Base-by-base conservation (phyloP, 179 eudicot species). In the Silene coronaria region DNA sequence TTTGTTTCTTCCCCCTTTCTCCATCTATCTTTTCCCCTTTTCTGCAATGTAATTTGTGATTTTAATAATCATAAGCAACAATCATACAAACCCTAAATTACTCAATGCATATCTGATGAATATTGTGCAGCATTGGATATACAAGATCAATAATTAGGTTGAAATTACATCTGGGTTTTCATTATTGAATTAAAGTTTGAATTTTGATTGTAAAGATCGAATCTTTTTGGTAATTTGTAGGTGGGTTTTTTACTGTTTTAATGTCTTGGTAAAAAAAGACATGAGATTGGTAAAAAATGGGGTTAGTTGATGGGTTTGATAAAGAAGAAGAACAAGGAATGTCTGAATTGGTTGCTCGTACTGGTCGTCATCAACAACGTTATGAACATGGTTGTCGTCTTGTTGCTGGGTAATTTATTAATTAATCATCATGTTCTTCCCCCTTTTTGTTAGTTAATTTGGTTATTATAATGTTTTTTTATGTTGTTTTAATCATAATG, bases 281-380 rank as follows among this genome's bases (percentile, higher is more conserved):
- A 62, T 55, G 60, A 46, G 64, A 64, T 64, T 76, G 48, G 11
- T 19, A 2, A 76, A 46, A 81, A 36, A 82, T 84, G 84, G 84
- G 80, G 22, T 30, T 62, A 70, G 75, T 79, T 69, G 82, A 78
- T 46, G 70, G 71, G 70, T 74, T 80, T 82, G 82, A 78, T 63
- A 70, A 82, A 68, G 66, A 80, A 66, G 80, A 82, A 68, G 61
- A 77, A 66, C 79, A 67, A 0, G 74, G 85, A 76, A 90, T 90
- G 95, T 88, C 95, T 80, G 95, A 88, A 84, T 87, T 90, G 86
- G 91, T 90, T 30, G 95, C 95, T 48, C 89, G 95, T 14, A 90
- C 91, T 79, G 95, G 95, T 79, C 90, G 95, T 51, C 95, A 84
- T 82, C 91, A 87, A 65, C 95, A 90, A 81, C 91, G 91, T 5